phyloP scores from a whole-genome alignment of 2,329 filamentous ascomycete species.

The Pseudogymnoascus pannorum region DNA sequence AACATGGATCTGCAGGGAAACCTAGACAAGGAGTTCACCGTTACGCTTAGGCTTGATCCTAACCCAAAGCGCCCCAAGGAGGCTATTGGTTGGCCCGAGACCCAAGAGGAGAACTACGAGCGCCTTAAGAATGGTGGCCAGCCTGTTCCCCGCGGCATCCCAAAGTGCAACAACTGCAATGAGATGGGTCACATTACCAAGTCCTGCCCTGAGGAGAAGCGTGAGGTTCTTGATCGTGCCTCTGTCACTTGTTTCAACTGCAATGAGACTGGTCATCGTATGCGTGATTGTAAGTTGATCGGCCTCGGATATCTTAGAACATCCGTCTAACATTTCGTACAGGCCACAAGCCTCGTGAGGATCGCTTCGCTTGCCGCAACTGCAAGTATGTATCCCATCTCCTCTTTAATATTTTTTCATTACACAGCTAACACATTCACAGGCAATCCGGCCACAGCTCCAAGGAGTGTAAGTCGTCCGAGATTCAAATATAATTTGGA shows the following conservation, averaged over 20 bases:
- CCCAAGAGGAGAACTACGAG: constrained; percentile 50
- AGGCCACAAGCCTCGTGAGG: constrained; percentile 51
- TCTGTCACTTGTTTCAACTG: constrained; percentile 60
- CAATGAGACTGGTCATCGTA: constrained; percentile 53
- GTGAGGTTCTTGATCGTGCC: constrained; percentile 38
- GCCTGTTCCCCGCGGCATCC: constrained; percentile 49
- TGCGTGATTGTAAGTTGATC: constrained; percentile 55
- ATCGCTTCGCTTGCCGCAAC: constrained; percentile 62
- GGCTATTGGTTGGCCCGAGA: constrained; percentile 51
- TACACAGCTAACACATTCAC: constrained; percentile 28
- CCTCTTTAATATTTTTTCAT: neutral
- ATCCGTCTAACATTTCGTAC: neutral
- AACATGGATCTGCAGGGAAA: constrained; percentile 69
- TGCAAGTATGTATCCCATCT: constrained; percentile 44
- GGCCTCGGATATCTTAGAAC: neutral
- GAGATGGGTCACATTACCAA: constrained; percentile 56
- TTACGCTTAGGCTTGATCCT: constrained; percentile 54
- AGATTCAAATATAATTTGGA: neutral
- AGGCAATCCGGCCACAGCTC: constrained; percentile 28
- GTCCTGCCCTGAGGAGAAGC: constrained; percentile 51
- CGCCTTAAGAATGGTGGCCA: constrained; percentile 62
- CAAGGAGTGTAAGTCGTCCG: constrained; percentile 25
- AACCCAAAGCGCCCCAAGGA: constrained; percentile 53
- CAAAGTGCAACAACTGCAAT: constrained; percentile 55
- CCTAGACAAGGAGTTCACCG: constrained; percentile 54